A percentile compares a stretch with the other conserved stretches of the same genome.
Evolutionary conservation across 2,329 filamentous ascomycete species (phyloP).

Genomic region (Exophiala spinifera): DNA sequence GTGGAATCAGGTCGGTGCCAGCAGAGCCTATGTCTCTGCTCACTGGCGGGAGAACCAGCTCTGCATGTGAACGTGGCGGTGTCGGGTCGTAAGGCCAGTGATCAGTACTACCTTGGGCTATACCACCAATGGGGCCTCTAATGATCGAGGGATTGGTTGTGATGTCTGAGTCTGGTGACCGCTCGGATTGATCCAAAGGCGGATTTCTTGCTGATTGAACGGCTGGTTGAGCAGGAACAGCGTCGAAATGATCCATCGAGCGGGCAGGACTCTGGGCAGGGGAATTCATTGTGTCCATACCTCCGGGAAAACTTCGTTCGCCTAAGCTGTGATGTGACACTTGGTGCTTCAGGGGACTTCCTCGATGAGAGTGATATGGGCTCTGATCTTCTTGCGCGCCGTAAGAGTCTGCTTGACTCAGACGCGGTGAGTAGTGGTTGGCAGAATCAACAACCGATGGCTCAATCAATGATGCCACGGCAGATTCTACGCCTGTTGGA

Average conservation of each 20-base stretch:
- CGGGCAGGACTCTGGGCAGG: slow-evolving; percentile 51
- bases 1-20: slow-evolving; percentile 36
- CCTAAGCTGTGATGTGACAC: slow-evolving; percentile 36
- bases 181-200: slow-evolving; percentile 17
- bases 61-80: slow-evolving; percentile 42
- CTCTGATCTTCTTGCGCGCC: slow-evolving; percentile 33
- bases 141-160: slow-evolving; percentile 83
- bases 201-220: slow-evolving; percentile 5
- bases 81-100: slow-evolving; percentile 58
- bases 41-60: slow-evolving; percentile 34
- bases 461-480: slow-evolving; percentile 84
- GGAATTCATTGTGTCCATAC: slow-evolving; percentile 43
- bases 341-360: slow-evolving; percentile 48
- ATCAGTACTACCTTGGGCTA: slow-evolving; percentile 47
- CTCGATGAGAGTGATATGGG: slow-evolving; percentile 24
- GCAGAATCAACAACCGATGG: slow-evolving; percentile 68
- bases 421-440: slow-evolving; percentile 14
- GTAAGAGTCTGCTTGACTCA: slow-evolving; percentile 18
- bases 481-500: slow-evolving; percentile 74
- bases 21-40: slow-evolving; percentile 45
- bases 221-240: slow-evolving; percentile 21
- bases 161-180: slow-evolving; percentile 56
- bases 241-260: slow-evolving; percentile 10
- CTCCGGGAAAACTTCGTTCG: slow-evolving; percentile 39
- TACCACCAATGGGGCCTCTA: slow-evolving; percentile 66